These are phyloP conservation scores for Lolium perenne DNA, from an alignment of 176 grass and related monocot species.

Conservation along the genomic window DNA sequence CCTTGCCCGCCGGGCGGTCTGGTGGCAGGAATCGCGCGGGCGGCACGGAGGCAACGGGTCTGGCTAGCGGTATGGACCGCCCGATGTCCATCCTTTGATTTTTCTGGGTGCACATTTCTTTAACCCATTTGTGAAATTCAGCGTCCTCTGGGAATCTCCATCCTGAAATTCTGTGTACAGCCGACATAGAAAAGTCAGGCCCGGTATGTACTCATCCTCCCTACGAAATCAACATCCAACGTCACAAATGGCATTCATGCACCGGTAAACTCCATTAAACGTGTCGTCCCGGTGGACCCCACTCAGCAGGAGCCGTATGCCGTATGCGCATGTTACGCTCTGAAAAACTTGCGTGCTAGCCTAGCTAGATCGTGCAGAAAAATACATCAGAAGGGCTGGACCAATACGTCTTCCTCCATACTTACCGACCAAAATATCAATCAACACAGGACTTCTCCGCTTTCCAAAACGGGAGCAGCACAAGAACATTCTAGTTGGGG, in stretches of 20 bases:
- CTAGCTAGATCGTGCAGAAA: too few relatives aligned
- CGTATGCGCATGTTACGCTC: too few relatives aligned
- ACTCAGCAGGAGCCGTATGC: background rate
- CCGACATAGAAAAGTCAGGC: background rate
- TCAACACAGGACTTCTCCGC: background rate
- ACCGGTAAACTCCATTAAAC: background rate
- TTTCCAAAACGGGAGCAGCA: background rate
- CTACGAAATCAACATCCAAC: background rate
- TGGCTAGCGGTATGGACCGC: too few relatives aligned
- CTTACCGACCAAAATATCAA: background rate
- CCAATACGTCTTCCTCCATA: background rate
- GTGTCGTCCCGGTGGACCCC: background rate
- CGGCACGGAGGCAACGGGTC: too few relatives aligned
- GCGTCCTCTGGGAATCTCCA: background rate
- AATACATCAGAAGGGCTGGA: background rate
- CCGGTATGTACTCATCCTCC: background rate
- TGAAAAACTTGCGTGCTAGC: too few relatives aligned
- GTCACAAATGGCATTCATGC: background rate
- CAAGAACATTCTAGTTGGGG: background rate
- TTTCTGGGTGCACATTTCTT: too few relatives aligned
- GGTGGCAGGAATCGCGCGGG: too few relatives aligned
- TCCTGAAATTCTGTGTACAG: background rate
- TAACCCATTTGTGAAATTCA: background rate
- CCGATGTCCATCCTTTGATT: too few relatives aligned
- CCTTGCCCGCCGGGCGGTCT: too few relatives aligned